Percentiles rank a stretch among this genome's conserved stretches.
Conservation (phyloP, 1,139 yeast species). For the Casaregolazyma suthepensis region DNA sequence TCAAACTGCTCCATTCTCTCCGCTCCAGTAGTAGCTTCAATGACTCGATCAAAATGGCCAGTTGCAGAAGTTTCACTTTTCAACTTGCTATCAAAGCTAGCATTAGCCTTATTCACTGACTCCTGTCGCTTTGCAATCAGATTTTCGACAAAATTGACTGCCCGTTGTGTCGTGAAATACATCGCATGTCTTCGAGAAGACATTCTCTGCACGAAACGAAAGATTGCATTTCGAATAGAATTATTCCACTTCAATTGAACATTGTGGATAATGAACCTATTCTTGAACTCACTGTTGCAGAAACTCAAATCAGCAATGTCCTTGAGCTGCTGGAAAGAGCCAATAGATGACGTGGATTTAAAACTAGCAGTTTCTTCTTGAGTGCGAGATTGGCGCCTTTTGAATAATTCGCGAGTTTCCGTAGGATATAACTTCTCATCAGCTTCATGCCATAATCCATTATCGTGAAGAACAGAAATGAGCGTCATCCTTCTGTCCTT, state of each 20-base stretch:
- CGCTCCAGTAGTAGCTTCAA: conserved; percentile 15
- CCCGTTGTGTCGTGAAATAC: conserved; percentile 64
- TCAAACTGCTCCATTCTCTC: conserved; percentile 45
- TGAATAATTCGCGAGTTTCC: neutral
- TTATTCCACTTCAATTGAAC: conserved; percentile 79
- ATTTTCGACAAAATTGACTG: conserved; percentile 61
- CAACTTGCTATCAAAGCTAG: neutral
- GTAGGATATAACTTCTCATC: conserved; percentile 7
- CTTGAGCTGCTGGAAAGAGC: conserved; percentile 13
- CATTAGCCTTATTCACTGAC: conserved; percentile 4
- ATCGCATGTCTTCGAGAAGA: conserved; percentile 50
- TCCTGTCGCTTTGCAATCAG: conserved; percentile 30
- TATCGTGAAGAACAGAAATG: conserved; percentile 17
- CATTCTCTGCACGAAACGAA: conserved; percentile 56
- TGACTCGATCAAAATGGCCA: conserved; percentile 9
- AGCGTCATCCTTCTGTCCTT: conserved; percentile 28
- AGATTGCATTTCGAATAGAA: conserved; percentile 52
- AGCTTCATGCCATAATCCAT: conserved; percentile 13
- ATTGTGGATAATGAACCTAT: conserved; percentile 73
- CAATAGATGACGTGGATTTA: conserved; percentile 9
- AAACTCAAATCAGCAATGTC: conserved; percentile 21
- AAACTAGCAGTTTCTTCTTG: conserved; percentile 9
- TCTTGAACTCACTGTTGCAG: conserved; percentile 47
- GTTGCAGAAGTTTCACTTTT: neutral
- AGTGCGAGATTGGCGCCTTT: neutral